Evolutionary conservation across 2,329 filamentous ascomycete genomes (phyloP).

Genomic region (Paramyrothecium sp.): DNA sequence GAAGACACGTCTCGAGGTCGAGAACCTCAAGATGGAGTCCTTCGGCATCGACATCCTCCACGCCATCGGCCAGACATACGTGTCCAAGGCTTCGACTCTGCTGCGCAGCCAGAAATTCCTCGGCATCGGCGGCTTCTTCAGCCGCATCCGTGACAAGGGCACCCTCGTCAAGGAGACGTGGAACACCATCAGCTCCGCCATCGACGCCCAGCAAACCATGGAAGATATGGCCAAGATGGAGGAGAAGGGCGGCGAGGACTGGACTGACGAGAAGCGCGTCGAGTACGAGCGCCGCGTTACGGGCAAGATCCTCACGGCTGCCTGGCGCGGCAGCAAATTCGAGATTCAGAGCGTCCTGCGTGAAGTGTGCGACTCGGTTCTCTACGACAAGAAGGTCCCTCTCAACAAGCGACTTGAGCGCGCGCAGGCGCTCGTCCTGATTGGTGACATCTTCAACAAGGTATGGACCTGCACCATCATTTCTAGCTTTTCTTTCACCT

Average conservation of each 20-base stretch:
- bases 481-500: background rate
- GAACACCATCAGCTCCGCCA: constrained; percentile 94
- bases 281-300: constrained; percentile 96
- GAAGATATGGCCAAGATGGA: constrained; percentile 98
- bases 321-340: constrained; percentile 94
- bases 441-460: constrained; percentile 86
- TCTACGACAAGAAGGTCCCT: constrained; percentile 76
- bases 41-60: constrained; percentile 96
- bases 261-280: constrained; percentile 95
- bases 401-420: constrained; percentile 85
- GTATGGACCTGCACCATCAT: constrained; percentile 45
- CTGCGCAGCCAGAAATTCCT: constrained; percentile 96
- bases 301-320: constrained; percentile 95
- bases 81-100: constrained; percentile 82
- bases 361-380: constrained; percentile 87
- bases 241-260: constrained; percentile 91
- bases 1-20: constrained; percentile 91
- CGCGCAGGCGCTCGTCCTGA: constrained; percentile 83
- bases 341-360: constrained; percentile 96
- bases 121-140: constrained; percentile 93
- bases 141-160: constrained; percentile 91
- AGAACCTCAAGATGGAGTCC: constrained; percentile 99
- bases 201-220: constrained; percentile 97
- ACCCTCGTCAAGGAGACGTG: constrained; percentile 97
- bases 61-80: constrained; percentile 88